Evolutionary conservation across 2,329 filamentous ascomycete species (phyloP).

Genomic region (Aquanectria penicillioides): DNA sequence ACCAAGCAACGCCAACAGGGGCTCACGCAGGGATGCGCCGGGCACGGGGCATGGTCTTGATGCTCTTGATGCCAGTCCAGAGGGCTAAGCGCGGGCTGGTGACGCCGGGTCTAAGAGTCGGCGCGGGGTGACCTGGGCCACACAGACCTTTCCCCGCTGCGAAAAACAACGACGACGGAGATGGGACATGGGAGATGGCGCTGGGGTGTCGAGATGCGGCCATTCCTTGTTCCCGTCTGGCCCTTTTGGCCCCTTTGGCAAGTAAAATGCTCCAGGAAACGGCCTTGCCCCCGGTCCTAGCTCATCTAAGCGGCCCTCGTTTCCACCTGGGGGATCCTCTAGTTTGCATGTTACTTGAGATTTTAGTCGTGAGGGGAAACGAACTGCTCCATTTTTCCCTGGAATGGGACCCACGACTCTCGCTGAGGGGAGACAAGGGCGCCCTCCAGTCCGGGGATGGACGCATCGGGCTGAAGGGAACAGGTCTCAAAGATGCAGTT

Average conservation of each 20-base stretch:
- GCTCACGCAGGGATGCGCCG: conserved; percentile 14
- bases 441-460: conserved; percentile 9
- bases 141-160: conserved; percentile 32
- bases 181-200: conserved; percentile 9
- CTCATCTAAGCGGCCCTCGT: neutral
- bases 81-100: conserved; percentile 34
- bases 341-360: conserved; percentile 17
- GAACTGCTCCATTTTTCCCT: conserved; percentile 19
- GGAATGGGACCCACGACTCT: conserved; percentile 8
- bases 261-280: neutral
- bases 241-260: conserved; percentile 13
- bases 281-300: neutral
- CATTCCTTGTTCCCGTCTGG: conserved; percentile 19
- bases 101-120: conserved; percentile 21
- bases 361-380: conserved; percentile 29
- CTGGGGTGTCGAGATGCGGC: conserved; percentile 23
- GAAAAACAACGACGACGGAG: conserved; percentile 25
- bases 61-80: conserved; percentile 29
- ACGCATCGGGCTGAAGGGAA: conserved; percentile 29
- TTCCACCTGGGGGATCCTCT: conserved; percentile 12
- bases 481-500: conserved; percentile 16
- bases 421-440: neutral
- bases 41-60: conserved; percentile 21
- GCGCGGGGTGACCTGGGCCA: conserved; percentile 38
- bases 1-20: conserved; percentile 17